A percentile compares a stretch with the other conserved stretches of the same genome.
Evolutionary conservation across 345 rosid species (phyloP).

Genomic region (Murraya paniculata): DNA sequence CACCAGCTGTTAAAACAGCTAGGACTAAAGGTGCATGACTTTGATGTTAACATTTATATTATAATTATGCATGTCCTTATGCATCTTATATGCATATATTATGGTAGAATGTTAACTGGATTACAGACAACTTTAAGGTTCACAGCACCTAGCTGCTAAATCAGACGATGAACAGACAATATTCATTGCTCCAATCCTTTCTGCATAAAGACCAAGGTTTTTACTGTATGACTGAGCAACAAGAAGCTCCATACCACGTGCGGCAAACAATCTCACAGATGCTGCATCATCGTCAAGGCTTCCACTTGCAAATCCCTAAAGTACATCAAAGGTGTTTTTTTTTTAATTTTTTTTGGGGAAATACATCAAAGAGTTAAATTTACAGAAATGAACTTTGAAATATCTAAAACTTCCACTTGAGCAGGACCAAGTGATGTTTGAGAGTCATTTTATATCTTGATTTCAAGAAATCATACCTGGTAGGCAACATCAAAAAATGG

Average conservation of each 20-base stretch:
- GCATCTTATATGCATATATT: not conserved
- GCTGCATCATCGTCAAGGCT: constrained; percentile 92
- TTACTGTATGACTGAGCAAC: constrained; percentile 98
- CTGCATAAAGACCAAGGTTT: constrained; percentile 88
- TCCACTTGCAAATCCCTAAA: constrained; percentile 97
- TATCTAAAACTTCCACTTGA: not conserved
- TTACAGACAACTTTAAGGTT: not conserved
- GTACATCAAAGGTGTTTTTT: constrained; percentile 4
- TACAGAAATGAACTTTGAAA: not conserved
- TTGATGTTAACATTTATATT: not conserved
- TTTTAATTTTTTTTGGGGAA: not conserved
- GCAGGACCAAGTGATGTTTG: not conserved
- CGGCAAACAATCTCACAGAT: constrained; percentile 86
- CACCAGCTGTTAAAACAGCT: not conserved
- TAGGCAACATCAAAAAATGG: constrained; percentile 98
- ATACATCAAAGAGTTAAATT: constrained; percentile 9
- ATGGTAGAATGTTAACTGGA: not conserved
- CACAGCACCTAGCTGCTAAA: constrained; percentile 69
- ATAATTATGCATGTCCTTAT: not conserved
- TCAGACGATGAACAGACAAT: constrained; percentile 82
- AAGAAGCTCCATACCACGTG: constrained; percentile 79
- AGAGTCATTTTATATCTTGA: constrained; percentile 3
- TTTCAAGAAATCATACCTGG: constrained; percentile 53
- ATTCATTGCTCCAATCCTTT: constrained; percentile 91
- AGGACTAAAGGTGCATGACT: not conserved